A percentile compares a stretch with the other conserved stretches of the same genome.
Evolutionary conservation across 2,329 filamentous ascomycete species (phyloP).

Genomic region (Sporothrix euskadiensis): DNA sequence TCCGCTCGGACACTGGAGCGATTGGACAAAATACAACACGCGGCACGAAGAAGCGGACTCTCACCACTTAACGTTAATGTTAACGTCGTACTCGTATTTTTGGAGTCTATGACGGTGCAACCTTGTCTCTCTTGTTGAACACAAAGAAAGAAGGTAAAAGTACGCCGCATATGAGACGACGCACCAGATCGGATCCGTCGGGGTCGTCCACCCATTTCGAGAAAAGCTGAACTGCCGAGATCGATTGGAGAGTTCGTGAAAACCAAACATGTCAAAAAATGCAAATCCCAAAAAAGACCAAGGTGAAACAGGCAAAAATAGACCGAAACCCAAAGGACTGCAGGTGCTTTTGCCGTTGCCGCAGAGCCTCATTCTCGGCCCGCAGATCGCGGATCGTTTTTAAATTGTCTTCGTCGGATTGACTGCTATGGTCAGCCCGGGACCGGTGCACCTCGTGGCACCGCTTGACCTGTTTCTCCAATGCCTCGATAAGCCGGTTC

Average conservation of each 20-base stretch:
- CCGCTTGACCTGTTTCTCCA: constrained; percentile 23
- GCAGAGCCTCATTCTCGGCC: constrained; percentile 16
- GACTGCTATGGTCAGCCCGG: neutral
- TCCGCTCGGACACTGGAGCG: neutral
- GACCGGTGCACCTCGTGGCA: constrained; percentile 19
- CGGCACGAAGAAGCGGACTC: neutral
- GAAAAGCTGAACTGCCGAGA: neutral
- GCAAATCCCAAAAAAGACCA: constrained; percentile 48
- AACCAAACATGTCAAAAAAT: neutral
- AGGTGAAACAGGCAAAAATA: neutral
- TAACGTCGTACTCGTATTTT: constrained; percentile 1
- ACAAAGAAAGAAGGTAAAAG: neutral
- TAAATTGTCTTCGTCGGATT: neutral
- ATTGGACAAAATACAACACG: neutral
- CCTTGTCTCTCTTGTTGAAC: too few relatives aligned
- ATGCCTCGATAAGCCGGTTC: constrained; percentile 20
- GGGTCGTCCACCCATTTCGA: neutral
- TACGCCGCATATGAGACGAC: neutral
- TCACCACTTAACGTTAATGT: neutral
- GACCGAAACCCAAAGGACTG: neutral
- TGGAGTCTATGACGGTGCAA: neutral
- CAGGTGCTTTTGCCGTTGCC: constrained; percentile 14
- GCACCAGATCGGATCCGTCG: neutral
- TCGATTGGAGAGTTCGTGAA: neutral
- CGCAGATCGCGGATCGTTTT: constrained; percentile 4